A percentile compares a stretch with the other conserved stretches of the same genome.
Evolutionary conservation across 1,139 yeast genomes (phyloP).

Genomic region (Diutina sp.): DNA sequence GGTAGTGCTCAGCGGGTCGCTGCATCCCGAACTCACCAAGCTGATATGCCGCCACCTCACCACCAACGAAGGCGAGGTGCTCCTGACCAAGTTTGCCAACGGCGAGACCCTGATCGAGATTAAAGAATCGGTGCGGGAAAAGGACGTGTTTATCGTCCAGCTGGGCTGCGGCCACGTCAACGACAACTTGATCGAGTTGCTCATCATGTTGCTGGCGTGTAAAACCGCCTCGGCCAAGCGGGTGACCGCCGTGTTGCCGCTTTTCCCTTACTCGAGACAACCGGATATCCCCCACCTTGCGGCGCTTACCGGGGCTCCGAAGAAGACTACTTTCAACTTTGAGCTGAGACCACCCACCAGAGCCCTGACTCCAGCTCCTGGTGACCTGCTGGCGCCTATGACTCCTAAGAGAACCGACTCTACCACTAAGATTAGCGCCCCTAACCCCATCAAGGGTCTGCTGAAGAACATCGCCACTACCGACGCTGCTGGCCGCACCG

Average conservation of each 20-base stretch:
- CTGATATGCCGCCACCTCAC: conserved; percentile 54
- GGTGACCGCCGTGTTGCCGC: conserved; percentile 3
- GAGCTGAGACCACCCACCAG: background rate
- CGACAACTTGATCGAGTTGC: conserved; percentile 5
- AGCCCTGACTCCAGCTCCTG: background rate
- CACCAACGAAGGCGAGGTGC: conserved; percentile 45
- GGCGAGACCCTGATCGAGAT: conserved; percentile 26
- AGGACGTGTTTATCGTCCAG: conserved; percentile 3
- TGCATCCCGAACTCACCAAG: conserved; percentile 53
- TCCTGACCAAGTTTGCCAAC: conserved; percentile 59
- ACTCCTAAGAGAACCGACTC: background rate
- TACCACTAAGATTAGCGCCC: background rate
- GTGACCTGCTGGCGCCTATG: background rate
- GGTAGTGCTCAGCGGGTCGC: conserved; percentile 65
- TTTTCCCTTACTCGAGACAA: conserved; percentile 3
- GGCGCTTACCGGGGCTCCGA: conserved; percentile 24
- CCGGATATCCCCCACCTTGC: conserved; percentile 10
- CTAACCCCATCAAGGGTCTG: background rate
- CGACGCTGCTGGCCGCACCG: conserved; percentile 28
- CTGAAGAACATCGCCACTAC: conserved; percentile 7
- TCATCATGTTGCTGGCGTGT: conserved; percentile 30
- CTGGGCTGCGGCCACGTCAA: conserved; percentile 5
- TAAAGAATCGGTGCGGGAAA: conserved; percentile 2
- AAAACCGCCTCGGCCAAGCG: conserved; percentile 1
- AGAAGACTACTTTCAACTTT: background rate